Evolutionary conservation across 2,329 filamentous ascomycete species (phyloP).

Genomic region (Aspergillus tubingensis): DNA sequence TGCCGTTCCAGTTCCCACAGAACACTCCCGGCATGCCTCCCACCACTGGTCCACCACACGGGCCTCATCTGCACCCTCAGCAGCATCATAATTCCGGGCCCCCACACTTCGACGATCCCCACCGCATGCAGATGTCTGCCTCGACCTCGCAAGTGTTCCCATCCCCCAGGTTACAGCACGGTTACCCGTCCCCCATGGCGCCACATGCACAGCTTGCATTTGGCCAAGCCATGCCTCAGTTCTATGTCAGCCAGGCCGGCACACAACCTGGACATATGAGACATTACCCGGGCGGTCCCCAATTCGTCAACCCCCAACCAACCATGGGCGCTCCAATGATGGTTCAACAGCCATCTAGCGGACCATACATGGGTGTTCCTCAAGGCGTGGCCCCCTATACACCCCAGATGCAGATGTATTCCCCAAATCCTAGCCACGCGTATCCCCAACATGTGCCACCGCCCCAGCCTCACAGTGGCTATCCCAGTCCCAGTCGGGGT

Average conservation of each 20-base stretch:
- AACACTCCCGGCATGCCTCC: slow-evolving; percentile 67
- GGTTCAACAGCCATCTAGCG: slow-evolving; percentile 71
- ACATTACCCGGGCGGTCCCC: slow-evolving; percentile 69
- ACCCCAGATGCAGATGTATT: slow-evolving; percentile 81
- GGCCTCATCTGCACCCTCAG: slow-evolving; percentile 73
- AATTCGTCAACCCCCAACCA: slow-evolving; percentile 71
- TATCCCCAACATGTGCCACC: slow-evolving; percentile 57
- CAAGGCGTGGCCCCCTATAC: slow-evolving; percentile 67
- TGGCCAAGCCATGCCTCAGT: slow-evolving; percentile 70
- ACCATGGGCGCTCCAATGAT: slow-evolving; percentile 80
- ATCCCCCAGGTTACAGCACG: slow-evolving; percentile 75
- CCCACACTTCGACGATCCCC: slow-evolving; percentile 76
- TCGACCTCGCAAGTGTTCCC: slow-evolving; percentile 82
- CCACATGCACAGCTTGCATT: slow-evolving; percentile 71
- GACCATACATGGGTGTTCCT: slow-evolving; percentile 70
- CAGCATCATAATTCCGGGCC: slow-evolving; percentile 69
- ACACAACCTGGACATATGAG: slow-evolving; percentile 72
- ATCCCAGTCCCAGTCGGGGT: slow-evolving; percentile 82
- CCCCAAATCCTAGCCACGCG: slow-evolving; percentile 71
- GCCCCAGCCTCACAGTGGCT: slow-evolving; percentile 66
- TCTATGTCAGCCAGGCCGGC: slow-evolving; percentile 68
- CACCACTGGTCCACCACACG: slow-evolving; percentile 72
- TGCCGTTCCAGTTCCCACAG: slow-evolving; percentile 80
- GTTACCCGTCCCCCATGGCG: slow-evolving; percentile 68
- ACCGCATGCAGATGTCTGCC: slow-evolving; percentile 82